Conservation (phyloP, 2,329 filamentous ascomycete species). For the Pochonia chlamydosporia region DNA sequence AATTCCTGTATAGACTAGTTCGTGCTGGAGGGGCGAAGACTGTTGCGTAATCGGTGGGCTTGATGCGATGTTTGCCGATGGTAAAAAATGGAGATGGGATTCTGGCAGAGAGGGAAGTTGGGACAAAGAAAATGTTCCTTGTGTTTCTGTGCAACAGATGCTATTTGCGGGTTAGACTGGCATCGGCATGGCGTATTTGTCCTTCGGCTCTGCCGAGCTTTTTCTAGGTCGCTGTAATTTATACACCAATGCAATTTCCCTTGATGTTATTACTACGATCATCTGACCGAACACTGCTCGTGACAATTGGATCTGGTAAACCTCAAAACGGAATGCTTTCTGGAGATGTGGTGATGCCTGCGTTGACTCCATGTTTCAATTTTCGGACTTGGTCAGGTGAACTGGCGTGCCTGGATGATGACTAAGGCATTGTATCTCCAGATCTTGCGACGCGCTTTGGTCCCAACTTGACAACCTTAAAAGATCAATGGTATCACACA, state of each 20-base stretch:
- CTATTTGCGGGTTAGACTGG: constrained; percentile 43
- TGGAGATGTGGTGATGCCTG: not conserved
- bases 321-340: too few species aligned
- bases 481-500: too few species aligned
- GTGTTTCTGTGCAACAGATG: constrained; percentile 32
- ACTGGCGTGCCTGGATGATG: not conserved
- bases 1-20: constrained; percentile 36
- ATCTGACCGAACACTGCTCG: too few species aligned
- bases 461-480: not conserved
- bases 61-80: constrained; percentile 32
- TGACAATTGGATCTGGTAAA: too few species aligned
- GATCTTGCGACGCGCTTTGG: not conserved
- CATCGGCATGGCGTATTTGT: constrained; percentile 42
- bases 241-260: constrained; percentile 54
- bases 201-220: constrained; percentile 39
- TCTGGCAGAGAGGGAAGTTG: constrained; percentile 40
- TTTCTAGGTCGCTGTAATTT: constrained; percentile 57
- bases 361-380: not conserved
- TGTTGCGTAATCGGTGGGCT: constrained; percentile 27
- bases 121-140: constrained; percentile 25
- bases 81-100: constrained; percentile 39
- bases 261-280: constrained; percentile 21
- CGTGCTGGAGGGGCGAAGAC: constrained; percentile 22
- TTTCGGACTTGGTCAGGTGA: not conserved
- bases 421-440: not conserved